phyloP scores from a whole-genome alignment of 2,329 filamentous ascomycete genomes.

The Trichoderma endophyticum region DNA sequence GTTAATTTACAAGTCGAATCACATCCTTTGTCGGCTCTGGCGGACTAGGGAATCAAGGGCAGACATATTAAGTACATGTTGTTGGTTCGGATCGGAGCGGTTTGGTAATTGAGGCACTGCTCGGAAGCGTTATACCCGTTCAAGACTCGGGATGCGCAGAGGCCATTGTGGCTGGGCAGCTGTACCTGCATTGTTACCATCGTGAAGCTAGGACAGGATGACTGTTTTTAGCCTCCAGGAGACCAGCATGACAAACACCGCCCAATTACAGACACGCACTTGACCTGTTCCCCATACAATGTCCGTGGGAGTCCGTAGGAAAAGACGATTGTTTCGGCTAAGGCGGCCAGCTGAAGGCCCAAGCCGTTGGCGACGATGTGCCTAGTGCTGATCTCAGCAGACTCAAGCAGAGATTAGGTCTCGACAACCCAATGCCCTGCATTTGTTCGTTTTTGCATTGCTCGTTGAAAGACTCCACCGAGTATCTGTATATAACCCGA shows the following conservation, averaged over 20 bases:
- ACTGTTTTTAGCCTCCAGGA: constrained; percentile 3
- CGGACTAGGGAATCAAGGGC: background rate
- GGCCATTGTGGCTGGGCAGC: constrained; percentile 1
- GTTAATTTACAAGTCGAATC: background rate
- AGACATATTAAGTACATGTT: background rate
- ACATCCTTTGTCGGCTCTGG: background rate
- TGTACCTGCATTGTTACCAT: background rate
- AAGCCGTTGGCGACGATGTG: background rate
- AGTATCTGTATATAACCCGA: background rate
- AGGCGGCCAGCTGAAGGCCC: constrained; percentile 9
- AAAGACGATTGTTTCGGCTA: background rate
- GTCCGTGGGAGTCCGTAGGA: background rate
- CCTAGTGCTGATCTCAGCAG: constrained; percentile 14
- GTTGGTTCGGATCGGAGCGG: background rate
- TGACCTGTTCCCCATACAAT: background rate
- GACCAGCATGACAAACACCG: constrained; percentile 1
- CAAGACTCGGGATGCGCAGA: background rate
- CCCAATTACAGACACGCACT: background rate
- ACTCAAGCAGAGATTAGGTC: constrained; percentile 3
- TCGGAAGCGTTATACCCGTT: background rate
- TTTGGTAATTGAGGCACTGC: background rate
- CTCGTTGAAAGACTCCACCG: background rate
- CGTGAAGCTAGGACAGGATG: background rate
- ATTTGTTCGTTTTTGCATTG: background rate
- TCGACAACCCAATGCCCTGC: constrained; percentile 1